phyloP scores from a whole-genome alignment of 352 stramenopile genomes.

The Globisporangium nagaii region DNA sequence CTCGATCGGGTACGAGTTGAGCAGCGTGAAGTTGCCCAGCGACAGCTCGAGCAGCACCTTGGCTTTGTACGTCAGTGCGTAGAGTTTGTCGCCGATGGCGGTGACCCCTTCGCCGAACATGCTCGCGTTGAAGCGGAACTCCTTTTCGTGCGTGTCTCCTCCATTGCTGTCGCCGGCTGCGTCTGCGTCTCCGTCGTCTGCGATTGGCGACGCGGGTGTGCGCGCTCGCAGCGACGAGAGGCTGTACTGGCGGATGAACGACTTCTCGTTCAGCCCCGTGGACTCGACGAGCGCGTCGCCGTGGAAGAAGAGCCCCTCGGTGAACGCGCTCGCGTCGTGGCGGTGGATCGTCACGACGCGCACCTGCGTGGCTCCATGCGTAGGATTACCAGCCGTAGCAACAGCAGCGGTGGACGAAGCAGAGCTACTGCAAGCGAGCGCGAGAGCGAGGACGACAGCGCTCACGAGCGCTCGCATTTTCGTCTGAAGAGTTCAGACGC shows the following conservation, averaged over 20 bases:
- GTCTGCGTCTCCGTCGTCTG: background rate
- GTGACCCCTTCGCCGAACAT: conserved; percentile 82
- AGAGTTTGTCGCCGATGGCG: conserved; percentile 64
- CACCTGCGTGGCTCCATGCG: conserved; percentile 37
- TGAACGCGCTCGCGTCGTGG: conserved; percentile 67
- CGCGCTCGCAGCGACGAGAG: conserved; percentile 9
- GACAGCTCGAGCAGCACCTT: conserved; percentile 61
- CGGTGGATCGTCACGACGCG: conserved; percentile 54
- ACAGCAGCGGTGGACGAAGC: background rate
- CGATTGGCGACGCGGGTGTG: background rate
- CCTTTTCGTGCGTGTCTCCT: conserved; percentile 14
- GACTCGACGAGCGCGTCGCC: conserved; percentile 63
- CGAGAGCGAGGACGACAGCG: background rate
- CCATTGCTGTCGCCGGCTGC: background rate
- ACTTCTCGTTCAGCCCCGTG: conserved; percentile 55
- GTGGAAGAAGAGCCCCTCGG: conserved; percentile 67
- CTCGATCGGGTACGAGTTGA: conserved; percentile 44
- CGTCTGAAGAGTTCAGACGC: too few species aligned
- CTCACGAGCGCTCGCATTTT: too few species aligned
- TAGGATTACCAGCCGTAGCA: conserved; percentile 8
- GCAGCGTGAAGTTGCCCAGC: conserved; percentile 41
- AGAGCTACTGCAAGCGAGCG: background rate
- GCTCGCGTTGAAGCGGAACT: conserved; percentile 50
- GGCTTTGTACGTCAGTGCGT: conserved; percentile 79
- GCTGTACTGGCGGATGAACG: conserved; percentile 69